These are phyloP conservation scores for Cutaneotrichosporon dermatis DNA, from an alignment of 1,284 basidiomycete species.

Conservation along the genomic window DNA sequence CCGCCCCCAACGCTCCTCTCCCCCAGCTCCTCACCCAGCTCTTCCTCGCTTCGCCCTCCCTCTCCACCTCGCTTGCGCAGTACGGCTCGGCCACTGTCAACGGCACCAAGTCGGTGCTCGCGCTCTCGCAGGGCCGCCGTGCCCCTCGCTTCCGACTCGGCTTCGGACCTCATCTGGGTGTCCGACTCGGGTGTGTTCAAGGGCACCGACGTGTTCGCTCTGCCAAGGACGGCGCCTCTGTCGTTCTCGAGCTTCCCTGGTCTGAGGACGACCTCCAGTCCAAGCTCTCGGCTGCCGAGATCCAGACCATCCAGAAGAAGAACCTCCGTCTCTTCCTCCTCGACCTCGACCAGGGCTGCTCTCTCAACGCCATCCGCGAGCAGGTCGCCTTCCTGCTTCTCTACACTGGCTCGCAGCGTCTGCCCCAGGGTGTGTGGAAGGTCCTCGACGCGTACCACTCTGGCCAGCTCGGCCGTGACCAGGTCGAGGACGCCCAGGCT, in stretches of 20 bases:
- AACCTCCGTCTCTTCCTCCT: slow-evolving; percentile 49
- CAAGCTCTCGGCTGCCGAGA: slow-evolving; percentile 45
- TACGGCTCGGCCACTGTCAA: slow-evolving; percentile 45
- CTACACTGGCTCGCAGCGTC: slow-evolving; percentile 44
- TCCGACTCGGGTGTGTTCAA: slow-evolving; percentile 49
- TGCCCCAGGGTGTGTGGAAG: slow-evolving; percentile 40
- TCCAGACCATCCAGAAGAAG: slow-evolving; percentile 44
- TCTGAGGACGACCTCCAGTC: slow-evolving; percentile 44
- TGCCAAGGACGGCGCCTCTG: slow-evolving; percentile 40
- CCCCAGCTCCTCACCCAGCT: slow-evolving; percentile 47
- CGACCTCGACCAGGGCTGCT: slow-evolving; percentile 32
- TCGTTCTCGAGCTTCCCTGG: slow-evolving; percentile 49
- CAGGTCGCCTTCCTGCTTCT: slow-evolving; percentile 50
- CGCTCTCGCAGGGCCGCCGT: slow-evolving; percentile 31
- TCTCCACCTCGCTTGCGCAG: slow-evolving; percentile 40
- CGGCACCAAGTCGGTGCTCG: slow-evolving; percentile 47
- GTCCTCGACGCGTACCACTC: slow-evolving; percentile 49
- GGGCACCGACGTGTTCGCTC: slow-evolving; percentile 39
- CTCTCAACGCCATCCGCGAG: slow-evolving; percentile 43
- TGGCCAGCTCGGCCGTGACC: slow-evolving; percentile 40
- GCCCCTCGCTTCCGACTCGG: slow-evolving; percentile 22
- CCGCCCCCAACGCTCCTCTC: slow-evolving; percentile 40
- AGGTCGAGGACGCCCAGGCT: slow-evolving; percentile 47
- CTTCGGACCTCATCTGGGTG: slow-evolving; percentile 46
- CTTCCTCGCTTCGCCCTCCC: slow-evolving; percentile 47